Evolutionary conservation across 306 rosid species (phyloP).

Genomic region (Lotus japonicus): DNA sequence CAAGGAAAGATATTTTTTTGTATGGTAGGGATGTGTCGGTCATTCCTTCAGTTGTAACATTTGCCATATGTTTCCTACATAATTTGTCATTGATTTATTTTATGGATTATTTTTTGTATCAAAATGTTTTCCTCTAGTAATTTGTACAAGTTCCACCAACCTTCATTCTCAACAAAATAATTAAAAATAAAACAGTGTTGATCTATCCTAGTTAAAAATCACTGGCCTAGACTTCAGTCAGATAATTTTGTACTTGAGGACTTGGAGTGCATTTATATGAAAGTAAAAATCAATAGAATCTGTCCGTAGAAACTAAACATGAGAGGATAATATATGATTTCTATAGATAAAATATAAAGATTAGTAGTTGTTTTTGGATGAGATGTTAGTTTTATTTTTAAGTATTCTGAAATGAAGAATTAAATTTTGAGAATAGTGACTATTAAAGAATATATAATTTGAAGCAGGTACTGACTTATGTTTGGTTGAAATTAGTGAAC

Average conservation of each 20-base stretch:
- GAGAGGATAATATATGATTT: background rate
- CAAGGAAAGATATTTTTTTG: no score
- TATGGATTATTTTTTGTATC: background rate
- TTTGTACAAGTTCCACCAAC: background rate
- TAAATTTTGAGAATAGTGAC: no score
- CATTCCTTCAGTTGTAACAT: slow-evolving; percentile 27
- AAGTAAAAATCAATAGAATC: background rate
- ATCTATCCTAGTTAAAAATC: background rate
- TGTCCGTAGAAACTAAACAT: background rate
- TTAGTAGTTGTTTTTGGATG: no score
- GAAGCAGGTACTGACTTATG: no score
- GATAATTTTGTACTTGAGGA: background rate
- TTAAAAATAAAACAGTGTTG: no score
- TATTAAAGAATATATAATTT: no score
- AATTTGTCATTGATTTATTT: slow-evolving; percentile 24
- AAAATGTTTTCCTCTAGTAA: background rate
- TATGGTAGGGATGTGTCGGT: no score
- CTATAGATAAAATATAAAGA: background rate
- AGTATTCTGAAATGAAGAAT: no score
- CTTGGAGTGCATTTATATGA: background rate
- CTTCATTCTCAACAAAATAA: background rate
- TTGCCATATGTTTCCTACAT: slow-evolving; percentile 11
- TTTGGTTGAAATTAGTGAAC: no score
- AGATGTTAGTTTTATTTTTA: no score
- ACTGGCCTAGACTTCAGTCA: background rate